Conservation (phyloP, 371 early-diverging fungal genomes). For the Apophysomyces elegans region DNA sequence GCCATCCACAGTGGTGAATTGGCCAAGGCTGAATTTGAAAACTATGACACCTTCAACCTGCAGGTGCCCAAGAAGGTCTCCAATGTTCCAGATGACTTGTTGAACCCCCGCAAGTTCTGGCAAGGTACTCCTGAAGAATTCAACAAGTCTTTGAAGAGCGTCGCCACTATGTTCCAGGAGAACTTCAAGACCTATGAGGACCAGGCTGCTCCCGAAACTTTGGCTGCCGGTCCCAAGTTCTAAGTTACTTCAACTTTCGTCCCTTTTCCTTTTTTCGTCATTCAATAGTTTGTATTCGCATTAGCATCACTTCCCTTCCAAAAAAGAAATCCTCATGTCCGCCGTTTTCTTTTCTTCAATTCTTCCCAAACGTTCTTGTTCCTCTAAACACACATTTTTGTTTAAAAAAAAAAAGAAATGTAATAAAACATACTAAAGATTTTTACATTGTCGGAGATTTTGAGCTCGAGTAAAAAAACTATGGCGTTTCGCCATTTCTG, state of each 20-base stretch:
- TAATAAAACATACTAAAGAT: background rate
- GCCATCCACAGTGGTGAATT: slow-evolving; percentile 92
- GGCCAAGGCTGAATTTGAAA: slow-evolving; percentile 77
- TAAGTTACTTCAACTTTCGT: slow-evolving; percentile 12
- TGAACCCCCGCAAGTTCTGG: slow-evolving; percentile 89
- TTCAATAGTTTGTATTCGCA: slow-evolving; percentile 4
- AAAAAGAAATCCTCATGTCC: slow-evolving; percentile 5
- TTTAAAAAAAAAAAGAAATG: background rate
- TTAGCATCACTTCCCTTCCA: background rate
- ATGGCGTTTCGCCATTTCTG: too few relatives aligned
- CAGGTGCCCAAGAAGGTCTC: slow-evolving; percentile 75
- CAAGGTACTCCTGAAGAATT: slow-evolving; percentile 66
- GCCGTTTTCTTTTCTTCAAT: background rate
- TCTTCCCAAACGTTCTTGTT: background rate
- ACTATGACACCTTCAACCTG: slow-evolving; percentile 82
- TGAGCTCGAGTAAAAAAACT: too few relatives aligned
- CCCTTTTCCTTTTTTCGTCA: background rate
- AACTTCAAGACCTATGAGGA: slow-evolving; percentile 88
- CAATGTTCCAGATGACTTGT: slow-evolving; percentile 80
- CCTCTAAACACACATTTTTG: background rate
- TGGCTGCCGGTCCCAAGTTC: slow-evolving; percentile 72
- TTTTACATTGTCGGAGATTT: slow-evolving; percentile 7
- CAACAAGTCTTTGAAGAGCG: slow-evolving; percentile 62
- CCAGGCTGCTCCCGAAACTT: slow-evolving; percentile 73
- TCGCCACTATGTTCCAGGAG: slow-evolving; percentile 81